phyloP scores from a whole-genome alignment of 345 rosid species.

The Anastatica hierochuntica region DNA sequence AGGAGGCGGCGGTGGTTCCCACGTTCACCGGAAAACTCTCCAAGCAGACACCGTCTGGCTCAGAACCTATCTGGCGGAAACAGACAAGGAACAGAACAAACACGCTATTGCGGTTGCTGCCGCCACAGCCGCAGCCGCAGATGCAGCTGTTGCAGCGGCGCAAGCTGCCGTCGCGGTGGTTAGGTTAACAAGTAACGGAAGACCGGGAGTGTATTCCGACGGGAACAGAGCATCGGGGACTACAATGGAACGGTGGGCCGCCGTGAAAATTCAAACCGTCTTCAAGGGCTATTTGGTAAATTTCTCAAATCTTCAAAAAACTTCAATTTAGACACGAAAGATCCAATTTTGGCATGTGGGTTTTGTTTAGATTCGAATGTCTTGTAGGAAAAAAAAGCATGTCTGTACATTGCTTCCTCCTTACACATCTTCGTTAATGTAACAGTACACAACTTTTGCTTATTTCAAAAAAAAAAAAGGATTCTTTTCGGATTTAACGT shows the following conservation, averaged over 20 bases:
- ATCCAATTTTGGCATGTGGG: conserved; percentile 22
- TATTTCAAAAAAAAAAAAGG: no score
- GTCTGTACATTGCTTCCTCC: conserved; percentile 26
- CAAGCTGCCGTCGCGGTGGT: conserved; percentile 57
- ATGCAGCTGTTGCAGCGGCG: conserved; percentile 64
- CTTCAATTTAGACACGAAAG: no score
- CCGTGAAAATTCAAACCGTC: conserved; percentile 56
- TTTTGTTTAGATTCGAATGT: conserved; percentile 14
- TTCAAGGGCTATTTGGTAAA: conserved; percentile 75
- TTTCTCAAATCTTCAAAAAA: background rate
- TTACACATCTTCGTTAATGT: conserved; percentile 26
- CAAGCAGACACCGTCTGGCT: conserved; percentile 43
- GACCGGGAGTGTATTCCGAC: conserved; percentile 26
- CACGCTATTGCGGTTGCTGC: conserved; percentile 67
- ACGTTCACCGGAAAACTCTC: conserved; percentile 30
- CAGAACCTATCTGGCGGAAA: conserved; percentile 35
- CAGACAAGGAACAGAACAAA: conserved; percentile 60
- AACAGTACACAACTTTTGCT: conserved; percentile 23
- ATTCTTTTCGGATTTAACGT: no score
- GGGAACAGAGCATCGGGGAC: conserved; percentile 19
- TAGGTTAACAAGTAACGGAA: conserved; percentile 44
- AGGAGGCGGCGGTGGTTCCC: conserved; percentile 3
- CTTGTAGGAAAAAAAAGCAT: conserved; percentile 16
- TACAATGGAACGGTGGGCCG: conserved; percentile 39
- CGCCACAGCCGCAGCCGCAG: conserved; percentile 72